Evolutionary conservation across 129 eudicot species (phyloP), one percentile per base, ranked within the genome.

Genomic region (Flaveria robusta): DNA sequence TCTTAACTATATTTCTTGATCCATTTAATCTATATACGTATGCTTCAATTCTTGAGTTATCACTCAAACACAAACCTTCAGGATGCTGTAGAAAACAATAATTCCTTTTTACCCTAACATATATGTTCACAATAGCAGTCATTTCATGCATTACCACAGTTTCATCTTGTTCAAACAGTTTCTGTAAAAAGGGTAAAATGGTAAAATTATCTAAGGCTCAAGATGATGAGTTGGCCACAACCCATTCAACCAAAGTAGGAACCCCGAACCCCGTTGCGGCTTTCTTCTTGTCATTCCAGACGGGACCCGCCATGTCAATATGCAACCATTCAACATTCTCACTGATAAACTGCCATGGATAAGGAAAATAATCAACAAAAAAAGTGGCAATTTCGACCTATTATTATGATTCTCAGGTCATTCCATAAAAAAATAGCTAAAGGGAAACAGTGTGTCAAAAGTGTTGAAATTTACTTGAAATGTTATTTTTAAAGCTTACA

Each of bases 251-350:
- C 79, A 93, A 79, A 41, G 98, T 93, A 45, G 92, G 77, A 47
- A 90, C 56, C n/a, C 88, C 98, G 74, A 93, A 93, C 43, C 98
- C 97, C 1, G 96, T 93, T 62, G 98, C 98, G 2, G 41, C 37
- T 76, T 89, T 91, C 89, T 93, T 93, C 86, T 93, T 93, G 63
- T 93, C 97, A 18, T 82, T 88, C 97, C 96, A 93, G 2, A 90
- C 98, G 2, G 98, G 98, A 39, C 98, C 97, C 46, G 98, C 98
- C 87, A 93, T 85, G 92, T 93, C 97, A 26, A 93, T 93, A 67
- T 93, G 98, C 86, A 90, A 76, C 98, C 98, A 88, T 42, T 93
- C 85, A 0, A 93, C 98, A 59, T 93, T 93, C 83, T 93, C 98
- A 74, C 91, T 92, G 18, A 93, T 95, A 87, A 93, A 93, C 98